Base-by-base conservation (phyloP, 352 stramenopile genomes). In the Pythium vanterpoolii region DNA sequence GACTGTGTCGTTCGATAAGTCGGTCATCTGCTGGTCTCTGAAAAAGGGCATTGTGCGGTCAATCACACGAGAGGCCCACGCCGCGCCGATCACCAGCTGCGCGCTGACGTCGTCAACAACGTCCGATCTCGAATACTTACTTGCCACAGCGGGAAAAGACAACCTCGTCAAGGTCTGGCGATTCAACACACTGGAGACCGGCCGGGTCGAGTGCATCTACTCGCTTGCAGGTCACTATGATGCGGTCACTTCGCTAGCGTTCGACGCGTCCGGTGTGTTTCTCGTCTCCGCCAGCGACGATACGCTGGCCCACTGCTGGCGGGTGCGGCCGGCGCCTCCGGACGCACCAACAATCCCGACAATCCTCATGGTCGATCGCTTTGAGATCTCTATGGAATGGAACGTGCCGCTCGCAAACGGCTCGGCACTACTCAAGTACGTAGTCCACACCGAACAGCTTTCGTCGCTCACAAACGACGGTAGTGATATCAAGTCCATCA, bases 141-240 rank as follows among this genome's bases (percentile, higher is more conserved):
- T 87, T 13, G 76, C 77, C 5, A 89, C 77, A 16, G 75, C 75
- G 24, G 79, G 62, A 8, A 78, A 75, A 19, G 79, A 87, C 60
- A 87, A 87, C 24, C 49, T 85, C n/a, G 71, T 87, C 24, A 89
- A 87, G 55, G 64, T 89, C 0, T 87, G 79, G 79, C 56, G 67
- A 1, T 44, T 66, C 43, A 11, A 34, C 4, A 30, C 31, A 18
- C 27, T 3, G 60, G 67, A 52, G 10, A 62, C 49, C 4, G 13
- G 40, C 1, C 18, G 34, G 1, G 44, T 68, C 0, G 66, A 86
- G 42, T 83, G 70, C 23, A 55, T 87, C 14, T 86, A 70, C 54
- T 63, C 66, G 26, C 46, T 89, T 31, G 52, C 63, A 5, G 79
- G 79, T 11, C 77, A 89, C 49, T 81, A 77, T 27, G 79, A 89